Conservation (phyloP, 768 basidiomycete genomes). For the Butyriboletus loyo region DNA sequence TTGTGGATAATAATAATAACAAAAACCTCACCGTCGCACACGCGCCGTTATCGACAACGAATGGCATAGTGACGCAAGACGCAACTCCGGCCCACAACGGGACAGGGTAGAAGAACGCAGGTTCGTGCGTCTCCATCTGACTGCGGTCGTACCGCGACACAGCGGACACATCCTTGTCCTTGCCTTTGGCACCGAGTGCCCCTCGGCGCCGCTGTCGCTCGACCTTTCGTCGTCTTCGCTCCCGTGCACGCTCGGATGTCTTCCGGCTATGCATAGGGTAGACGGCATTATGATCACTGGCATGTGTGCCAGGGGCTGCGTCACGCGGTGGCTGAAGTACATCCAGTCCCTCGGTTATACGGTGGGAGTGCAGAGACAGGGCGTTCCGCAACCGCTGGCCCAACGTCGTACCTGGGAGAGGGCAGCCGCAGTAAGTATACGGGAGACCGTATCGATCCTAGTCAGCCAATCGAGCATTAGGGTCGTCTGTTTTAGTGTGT, state of each 20-base stretch:
- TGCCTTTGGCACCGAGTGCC: background rate
- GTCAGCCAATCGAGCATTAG: background rate
- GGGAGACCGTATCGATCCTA: slow-evolving; percentile 47
- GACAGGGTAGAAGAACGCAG: slow-evolving; percentile 12
- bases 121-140: background rate
- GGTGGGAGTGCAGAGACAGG: slow-evolving; percentile 1
- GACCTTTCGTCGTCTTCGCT: slow-evolving; percentile 5
- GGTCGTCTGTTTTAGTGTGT: background rate
- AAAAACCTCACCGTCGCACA: slow-evolving; percentile 9
- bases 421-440: slow-evolving; percentile 60
- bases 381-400: slow-evolving; percentile 41
- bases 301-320: slow-evolving; percentile 44
- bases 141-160: background rate
- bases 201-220: slow-evolving; percentile 8
- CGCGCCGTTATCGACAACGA: background rate
- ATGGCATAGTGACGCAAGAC: background rate
- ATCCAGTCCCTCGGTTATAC: slow-evolving; percentile 3
- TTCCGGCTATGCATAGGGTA: slow-evolving; percentile 28
- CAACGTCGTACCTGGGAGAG: slow-evolving; percentile 43
- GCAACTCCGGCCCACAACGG: background rate
- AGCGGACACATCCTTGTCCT: background rate
- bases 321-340: slow-evolving; percentile 34
- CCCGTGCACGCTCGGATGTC: slow-evolving; percentile 6
- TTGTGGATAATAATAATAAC: background rate
- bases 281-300: slow-evolving; percentile 53